Conservation (phyloP, 805 yeast genomes). For the Lipomyces spencermartinsiae region DNA sequence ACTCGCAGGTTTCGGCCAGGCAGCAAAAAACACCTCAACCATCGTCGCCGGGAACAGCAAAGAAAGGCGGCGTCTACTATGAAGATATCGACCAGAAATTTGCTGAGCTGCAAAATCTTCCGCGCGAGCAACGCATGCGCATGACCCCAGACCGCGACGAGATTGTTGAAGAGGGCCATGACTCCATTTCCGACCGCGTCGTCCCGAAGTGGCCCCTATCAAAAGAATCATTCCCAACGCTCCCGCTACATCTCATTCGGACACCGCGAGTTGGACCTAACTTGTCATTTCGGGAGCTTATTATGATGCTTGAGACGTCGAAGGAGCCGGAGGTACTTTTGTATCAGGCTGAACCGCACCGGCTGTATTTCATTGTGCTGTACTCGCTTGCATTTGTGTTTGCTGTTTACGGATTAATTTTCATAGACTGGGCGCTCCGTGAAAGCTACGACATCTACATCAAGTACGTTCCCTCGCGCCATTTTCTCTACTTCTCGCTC, state of each 20-base stretch:
- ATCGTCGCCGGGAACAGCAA: background rate
- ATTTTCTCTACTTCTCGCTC: background rate
- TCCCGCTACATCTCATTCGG: slow-evolving; percentile 34
- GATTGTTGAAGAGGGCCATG: slow-evolving; percentile 32
- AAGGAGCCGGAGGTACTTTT: slow-evolving; percentile 68
- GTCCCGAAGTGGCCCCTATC: slow-evolving; percentile 40
- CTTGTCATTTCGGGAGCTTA: slow-evolving; percentile 65
- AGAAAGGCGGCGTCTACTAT: background rate
- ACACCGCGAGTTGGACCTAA: slow-evolving; percentile 72
- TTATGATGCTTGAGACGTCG: slow-evolving; percentile 60
- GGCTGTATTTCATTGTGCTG: slow-evolving; percentile 72
- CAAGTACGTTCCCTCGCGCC: slow-evolving; percentile 10
- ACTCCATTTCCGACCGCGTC: slow-evolving; percentile 32
- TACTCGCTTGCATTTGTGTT: slow-evolving; percentile 72
- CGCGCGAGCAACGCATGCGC: slow-evolving; percentile 27
- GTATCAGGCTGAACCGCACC: slow-evolving; percentile 84
- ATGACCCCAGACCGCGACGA: slow-evolving; percentile 38
- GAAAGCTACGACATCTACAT: slow-evolving; percentile 45
- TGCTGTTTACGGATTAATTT: slow-evolving; percentile 69
- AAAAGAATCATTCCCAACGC: slow-evolving; percentile 38
- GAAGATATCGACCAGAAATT: background rate
- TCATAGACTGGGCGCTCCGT: slow-evolving; percentile 59
- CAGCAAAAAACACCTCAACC: background rate
- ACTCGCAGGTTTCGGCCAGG: background rate
- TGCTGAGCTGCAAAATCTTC: slow-evolving; percentile 3